Evolutionary conservation across 2,329 filamentous ascomycete species (phyloP).

Genomic region (Colletotrichum sp.): DNA sequence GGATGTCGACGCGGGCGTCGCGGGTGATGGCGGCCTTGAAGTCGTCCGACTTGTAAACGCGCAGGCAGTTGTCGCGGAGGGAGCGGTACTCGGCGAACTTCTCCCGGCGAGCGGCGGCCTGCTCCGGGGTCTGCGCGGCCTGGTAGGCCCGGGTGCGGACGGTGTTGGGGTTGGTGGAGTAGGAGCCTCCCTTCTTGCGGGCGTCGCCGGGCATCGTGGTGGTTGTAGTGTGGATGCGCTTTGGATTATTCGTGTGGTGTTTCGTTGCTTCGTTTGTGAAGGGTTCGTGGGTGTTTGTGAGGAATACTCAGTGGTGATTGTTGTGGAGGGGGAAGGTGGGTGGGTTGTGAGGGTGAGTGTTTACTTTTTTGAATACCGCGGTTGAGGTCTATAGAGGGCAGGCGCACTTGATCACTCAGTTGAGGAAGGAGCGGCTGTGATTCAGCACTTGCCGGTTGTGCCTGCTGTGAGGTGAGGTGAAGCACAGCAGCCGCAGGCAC

Average conservation of each 20-base stretch:
- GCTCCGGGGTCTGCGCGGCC: neutral
- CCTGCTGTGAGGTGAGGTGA: neutral
- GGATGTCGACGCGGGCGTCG: neutral
- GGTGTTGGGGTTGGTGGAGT: neutral
- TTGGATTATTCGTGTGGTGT: neutral
- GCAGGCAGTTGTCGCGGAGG: neutral
- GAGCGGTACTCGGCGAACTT: conserved; percentile 3
- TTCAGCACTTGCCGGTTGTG: neutral
- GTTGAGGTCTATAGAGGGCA: neutral
- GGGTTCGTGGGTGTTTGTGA: neutral
- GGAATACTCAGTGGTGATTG: neutral
- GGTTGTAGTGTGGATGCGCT: neutral
- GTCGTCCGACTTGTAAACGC: neutral
- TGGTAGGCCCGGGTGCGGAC: neutral
- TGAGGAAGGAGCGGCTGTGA: neutral
- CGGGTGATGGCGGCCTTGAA: neutral
- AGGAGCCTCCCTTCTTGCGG: neutral
- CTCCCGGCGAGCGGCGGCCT: neutral
- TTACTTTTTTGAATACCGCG: neutral
- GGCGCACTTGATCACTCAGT: neutral
- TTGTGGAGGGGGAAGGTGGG: neutral
- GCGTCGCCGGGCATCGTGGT: neutral
- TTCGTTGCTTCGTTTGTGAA: neutral
- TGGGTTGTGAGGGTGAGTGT: neutral
- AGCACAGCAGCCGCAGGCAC: neutral